Evolutionary conservation across 371 early-diverging fungal species (phyloP).

Genomic region (Rhizopus stolonifer): DNA sequence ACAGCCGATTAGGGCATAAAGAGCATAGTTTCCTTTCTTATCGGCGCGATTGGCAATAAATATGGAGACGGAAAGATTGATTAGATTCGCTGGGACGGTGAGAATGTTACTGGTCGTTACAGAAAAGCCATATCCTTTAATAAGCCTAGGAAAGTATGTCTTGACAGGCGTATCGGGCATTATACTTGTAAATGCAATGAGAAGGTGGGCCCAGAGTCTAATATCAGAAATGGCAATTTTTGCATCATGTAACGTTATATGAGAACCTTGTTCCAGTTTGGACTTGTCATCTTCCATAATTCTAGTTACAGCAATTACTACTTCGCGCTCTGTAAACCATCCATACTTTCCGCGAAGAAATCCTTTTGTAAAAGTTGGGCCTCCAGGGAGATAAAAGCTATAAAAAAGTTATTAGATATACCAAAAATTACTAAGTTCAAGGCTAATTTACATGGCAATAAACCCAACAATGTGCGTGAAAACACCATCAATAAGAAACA

Average conservation of each 20-base stretch:
- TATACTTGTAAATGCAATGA: constrained; percentile 41
- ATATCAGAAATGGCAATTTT: constrained; percentile 36
- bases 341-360: constrained; percentile 35
- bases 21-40: constrained; percentile 43
- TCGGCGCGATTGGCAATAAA: constrained; percentile 45
- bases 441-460: constrained; percentile 32
- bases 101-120: constrained; percentile 52
- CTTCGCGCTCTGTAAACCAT: constrained; percentile 42
- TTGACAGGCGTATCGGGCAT: constrained; percentile 43
- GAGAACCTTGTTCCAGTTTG: constrained; percentile 39
- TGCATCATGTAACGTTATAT: constrained; percentile 28
- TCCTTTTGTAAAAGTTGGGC: constrained; percentile 39
- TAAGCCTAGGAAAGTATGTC: constrained; percentile 53
- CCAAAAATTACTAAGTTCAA: neutral
- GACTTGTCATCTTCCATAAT: constrained; percentile 53
- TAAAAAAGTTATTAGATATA: neutral
- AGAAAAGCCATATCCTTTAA: constrained; percentile 50
- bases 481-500: constrained; percentile 55
- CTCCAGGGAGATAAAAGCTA: constrained; percentile 48
- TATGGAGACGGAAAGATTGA: constrained; percentile 42
- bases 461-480: constrained; percentile 48
- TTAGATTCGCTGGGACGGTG: constrained; percentile 47
- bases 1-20: constrained; percentile 42
- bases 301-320: constrained; percentile 53
- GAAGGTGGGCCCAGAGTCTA: constrained; percentile 45